These are phyloP conservation scores for Spergularia marina DNA, from an alignment of 148 eudicot species.

Conservation along the genomic window DNA sequence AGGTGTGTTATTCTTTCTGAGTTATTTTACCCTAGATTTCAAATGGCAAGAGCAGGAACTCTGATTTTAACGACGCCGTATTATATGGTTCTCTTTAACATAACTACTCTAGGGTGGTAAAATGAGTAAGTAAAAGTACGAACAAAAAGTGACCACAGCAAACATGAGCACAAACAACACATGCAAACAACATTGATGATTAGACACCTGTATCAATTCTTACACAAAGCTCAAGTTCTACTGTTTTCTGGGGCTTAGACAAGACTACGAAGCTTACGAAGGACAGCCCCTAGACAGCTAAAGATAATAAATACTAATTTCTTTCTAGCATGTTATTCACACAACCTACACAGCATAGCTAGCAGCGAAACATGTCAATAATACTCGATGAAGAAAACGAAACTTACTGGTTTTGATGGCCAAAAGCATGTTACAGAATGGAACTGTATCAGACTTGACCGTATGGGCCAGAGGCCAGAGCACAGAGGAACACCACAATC, in stretches of 20 bases:
- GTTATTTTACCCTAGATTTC: too few species aligned
- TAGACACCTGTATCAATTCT: too few species aligned
- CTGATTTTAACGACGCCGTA: too few species aligned
- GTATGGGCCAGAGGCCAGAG: too few species aligned
- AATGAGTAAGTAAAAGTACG: too few species aligned
- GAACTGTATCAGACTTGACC: not conserved
- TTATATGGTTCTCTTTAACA: too few species aligned
- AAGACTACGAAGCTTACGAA: not conserved
- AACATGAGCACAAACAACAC: too few species aligned
- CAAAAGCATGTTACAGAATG: not conserved
- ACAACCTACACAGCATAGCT: not conserved
- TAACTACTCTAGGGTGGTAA: too few species aligned
- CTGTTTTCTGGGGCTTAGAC: not conserved
- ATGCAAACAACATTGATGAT: too few species aligned
- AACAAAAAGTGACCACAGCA: too few species aligned
- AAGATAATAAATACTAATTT: not conserved
- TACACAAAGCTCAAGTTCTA: not conserved
- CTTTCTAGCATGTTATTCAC: not conserved
- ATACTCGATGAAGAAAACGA: not conserved
- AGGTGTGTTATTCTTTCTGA: too few species aligned
- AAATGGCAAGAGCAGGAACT: too few species aligned
- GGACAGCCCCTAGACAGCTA: not conserved
- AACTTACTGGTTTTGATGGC: constrained; percentile 9
- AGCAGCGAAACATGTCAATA: not conserved
- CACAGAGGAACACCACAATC: not conserved